Evolutionary conservation across 192 early-diverging fungal species (phyloP).

Genomic region (Umbelopsis sp.): DNA sequence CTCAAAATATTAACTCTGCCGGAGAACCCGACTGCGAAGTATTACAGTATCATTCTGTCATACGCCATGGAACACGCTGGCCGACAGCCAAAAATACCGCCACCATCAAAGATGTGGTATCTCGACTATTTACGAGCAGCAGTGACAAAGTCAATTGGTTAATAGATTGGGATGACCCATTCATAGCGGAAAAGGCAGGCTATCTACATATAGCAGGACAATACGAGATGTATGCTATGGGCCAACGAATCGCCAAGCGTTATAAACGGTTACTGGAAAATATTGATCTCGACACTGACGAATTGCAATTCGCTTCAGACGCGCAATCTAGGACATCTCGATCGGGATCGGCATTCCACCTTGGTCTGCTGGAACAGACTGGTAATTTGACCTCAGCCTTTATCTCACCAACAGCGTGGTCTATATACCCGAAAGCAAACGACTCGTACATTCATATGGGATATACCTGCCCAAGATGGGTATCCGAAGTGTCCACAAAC

Average conservation of each 20-base stretch:
- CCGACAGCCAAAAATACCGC: slow-evolving; percentile 10
- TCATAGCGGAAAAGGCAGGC: background rate
- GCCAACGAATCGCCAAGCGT: background rate
- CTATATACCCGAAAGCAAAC: slow-evolving; percentile 2
- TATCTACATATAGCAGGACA: background rate
- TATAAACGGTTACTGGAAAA: background rate
- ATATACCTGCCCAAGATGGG: slow-evolving; percentile 13
- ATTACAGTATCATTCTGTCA: slow-evolving; percentile 4
- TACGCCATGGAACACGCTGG: slow-evolving; percentile 24
- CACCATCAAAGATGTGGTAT: background rate
- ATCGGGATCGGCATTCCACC: slow-evolving; percentile 21
- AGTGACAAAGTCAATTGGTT: slow-evolving; percentile 1
- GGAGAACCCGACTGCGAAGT: background rate
- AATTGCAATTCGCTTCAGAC: slow-evolving; percentile 4
- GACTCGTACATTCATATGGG: slow-evolving; percentile 17
- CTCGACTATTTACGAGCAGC: background rate
- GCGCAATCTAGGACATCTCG: slow-evolving; percentile 3
- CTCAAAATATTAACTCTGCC: background rate
- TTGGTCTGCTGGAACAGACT: slow-evolving; percentile 15
- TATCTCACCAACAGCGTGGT: background rate
- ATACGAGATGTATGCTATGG: slow-evolving; percentile 15
- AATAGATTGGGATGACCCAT: background rate
- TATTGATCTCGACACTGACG: background rate
- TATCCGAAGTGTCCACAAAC: background rate
- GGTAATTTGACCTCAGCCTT: background rate